Evolutionary conservation across 352 stramenopile genomes (phyloP).

Genomic region (Pythium utonaiense): DNA sequence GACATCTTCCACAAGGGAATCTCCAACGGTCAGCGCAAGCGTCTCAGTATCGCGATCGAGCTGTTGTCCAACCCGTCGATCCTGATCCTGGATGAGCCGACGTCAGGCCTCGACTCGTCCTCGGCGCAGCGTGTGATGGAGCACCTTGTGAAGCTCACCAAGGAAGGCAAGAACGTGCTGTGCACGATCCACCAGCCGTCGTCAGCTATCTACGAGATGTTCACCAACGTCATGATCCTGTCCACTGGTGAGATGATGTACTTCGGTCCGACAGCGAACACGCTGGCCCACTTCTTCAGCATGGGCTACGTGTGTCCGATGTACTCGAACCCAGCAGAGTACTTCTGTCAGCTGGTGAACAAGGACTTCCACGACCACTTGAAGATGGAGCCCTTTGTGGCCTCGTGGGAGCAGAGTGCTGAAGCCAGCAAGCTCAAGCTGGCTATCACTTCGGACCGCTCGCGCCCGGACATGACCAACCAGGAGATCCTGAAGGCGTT

Average conservation of each 20-base stretch:
- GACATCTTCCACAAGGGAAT: conserved; percentile 87
- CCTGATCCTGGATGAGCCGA: conserved; percentile 94
- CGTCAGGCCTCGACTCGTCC: conserved; percentile 86
- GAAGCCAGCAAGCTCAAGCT: conserved; percentile 29
- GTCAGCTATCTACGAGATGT: conserved; percentile 60
- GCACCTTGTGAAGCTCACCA: conserved; percentile 43
- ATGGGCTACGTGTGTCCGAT: conserved; percentile 52
- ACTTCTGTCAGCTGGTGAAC: conserved; percentile 62
- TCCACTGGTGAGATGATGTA: conserved; percentile 83
- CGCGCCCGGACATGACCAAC: conserved; percentile 24
- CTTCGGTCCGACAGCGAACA: conserved; percentile 70
- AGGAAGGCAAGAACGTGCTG: conserved; percentile 66
- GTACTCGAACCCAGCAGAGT: conserved; percentile 69
- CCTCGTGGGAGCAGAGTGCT: conserved; percentile 26
- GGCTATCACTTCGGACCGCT: conserved; percentile 33
- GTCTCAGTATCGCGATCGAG: conserved; percentile 92
- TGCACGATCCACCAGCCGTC: conserved; percentile 87
- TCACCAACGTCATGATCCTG: conserved; percentile 65
- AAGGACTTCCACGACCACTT: conserved; percentile 46
- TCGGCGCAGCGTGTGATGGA: conserved; percentile 89
- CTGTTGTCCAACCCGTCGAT: conserved; percentile 93
- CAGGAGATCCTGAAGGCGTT: conserved; percentile 35
- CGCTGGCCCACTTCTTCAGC: conserved; percentile 45
- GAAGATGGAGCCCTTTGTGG: conserved; percentile 32
- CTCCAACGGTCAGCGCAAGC: conserved; percentile 86